Evolutionary conservation across 2,329 filamentous ascomycete species (phyloP).

Genomic region (Uncinocarpus reesii): DNA sequence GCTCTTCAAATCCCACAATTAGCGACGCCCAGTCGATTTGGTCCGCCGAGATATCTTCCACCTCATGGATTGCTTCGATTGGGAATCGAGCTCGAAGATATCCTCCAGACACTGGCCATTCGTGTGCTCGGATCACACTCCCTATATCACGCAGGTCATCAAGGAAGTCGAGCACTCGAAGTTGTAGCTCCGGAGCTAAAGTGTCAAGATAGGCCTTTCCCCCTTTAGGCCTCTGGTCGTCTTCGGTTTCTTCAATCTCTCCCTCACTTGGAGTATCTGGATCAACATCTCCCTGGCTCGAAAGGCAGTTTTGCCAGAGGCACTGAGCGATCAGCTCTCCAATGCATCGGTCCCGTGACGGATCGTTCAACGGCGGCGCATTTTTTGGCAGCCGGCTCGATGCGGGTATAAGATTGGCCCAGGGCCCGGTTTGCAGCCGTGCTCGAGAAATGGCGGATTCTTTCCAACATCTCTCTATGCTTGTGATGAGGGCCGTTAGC

Average conservation of each 20-base stretch:
- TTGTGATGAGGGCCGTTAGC: background rate
- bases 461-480: background rate
- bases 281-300: no score
- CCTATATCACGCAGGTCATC: background rate
- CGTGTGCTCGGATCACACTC: background rate
- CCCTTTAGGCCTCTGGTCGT: background rate
- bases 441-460: no score
- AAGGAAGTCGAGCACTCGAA: background rate
- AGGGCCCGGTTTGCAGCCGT: no score
- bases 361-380: no score
- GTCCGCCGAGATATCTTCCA: background rate
- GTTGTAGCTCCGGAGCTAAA: background rate
- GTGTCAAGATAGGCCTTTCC: background rate
- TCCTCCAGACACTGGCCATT: background rate
- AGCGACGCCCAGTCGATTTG: background rate
- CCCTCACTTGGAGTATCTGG: no score
- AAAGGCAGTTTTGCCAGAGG: no score
- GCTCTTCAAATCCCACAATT: background rate
- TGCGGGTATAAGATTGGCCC: no score
- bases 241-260: background rate
- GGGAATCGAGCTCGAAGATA: background rate
- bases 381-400: no score
- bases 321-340: no score
- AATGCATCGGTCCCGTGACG: no score
- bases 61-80: background rate